A percentile compares a stretch with the other conserved stretches of the same genome.
Evolutionary conservation across 176 grass and related monocot genomes (phyloP).

Genomic region (Hsuehochloa calcarea): DNA sequence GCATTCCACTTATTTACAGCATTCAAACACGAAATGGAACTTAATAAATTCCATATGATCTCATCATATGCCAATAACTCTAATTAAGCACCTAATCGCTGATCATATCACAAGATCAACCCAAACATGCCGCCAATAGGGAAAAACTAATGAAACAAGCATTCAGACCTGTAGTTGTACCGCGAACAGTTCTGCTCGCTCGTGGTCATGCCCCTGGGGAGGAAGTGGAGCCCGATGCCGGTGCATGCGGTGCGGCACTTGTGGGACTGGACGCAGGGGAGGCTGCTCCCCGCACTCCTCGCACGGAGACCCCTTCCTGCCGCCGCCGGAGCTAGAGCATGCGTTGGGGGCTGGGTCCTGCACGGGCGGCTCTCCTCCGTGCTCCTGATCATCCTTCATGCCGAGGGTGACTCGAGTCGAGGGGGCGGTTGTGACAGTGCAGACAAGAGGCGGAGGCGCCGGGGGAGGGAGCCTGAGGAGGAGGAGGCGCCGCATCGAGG

Average conservation of each 20-base stretch:
- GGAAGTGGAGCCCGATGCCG: slow-evolving; percentile 60
- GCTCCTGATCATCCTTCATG: slow-evolving; percentile 25
- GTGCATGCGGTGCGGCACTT: slow-evolving; percentile 66
- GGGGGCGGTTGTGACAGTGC: too few species aligned
- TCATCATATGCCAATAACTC: not conserved
- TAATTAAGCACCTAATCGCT: not conserved
- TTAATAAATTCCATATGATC: not conserved
- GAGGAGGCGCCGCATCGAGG: too few species aligned
- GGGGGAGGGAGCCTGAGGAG: too few species aligned
- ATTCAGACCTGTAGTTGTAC: slow-evolving; percentile 42
- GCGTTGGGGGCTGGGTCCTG: not conserved
- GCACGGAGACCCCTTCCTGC: slow-evolving; percentile 49
- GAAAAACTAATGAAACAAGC: not conserved
- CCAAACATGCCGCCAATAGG: not conserved
- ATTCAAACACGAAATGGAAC: not conserved
- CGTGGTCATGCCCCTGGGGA: slow-evolving; percentile 77
- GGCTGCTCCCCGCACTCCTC: slow-evolving; percentile 85
- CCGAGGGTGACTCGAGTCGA: not conserved
- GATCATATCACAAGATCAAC: not conserved
- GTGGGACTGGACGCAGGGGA: slow-evolving; percentile 87
- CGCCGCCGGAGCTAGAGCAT: not conserved
- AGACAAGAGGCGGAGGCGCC: too few species aligned
- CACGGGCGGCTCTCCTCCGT: not conserved
- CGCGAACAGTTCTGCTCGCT: slow-evolving; percentile 59
- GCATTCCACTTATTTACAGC: too few species aligned